Percentiles rank a stretch among this genome's conserved stretches.
Evolutionary conservation across 257 asterid genomes (phyloP).

Genomic region (Solanum paucissectum): DNA sequence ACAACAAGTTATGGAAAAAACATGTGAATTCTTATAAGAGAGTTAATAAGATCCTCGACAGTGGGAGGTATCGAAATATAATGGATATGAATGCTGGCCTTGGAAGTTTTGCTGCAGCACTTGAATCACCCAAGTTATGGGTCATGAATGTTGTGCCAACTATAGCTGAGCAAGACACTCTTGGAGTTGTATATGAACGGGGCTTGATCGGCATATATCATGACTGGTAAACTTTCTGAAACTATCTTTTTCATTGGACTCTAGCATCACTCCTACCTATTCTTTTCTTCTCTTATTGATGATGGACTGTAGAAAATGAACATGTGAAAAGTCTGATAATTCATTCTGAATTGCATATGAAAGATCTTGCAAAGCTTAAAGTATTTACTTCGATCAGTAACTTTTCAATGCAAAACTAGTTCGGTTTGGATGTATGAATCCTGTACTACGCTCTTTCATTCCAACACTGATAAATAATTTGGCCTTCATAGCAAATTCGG

Average conservation of each 20-base stretch:
- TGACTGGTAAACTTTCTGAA: constrained; percentile 23
- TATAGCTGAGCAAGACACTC: constrained; percentile 25
- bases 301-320: neutral
- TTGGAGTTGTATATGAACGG: constrained; percentile 32
- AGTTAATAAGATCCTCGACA: constrained; percentile 17
- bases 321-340: neutral
- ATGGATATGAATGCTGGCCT: constrained; percentile 48
- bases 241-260: neutral
- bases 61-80: constrained; percentile 27
- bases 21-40: constrained; percentile 23
- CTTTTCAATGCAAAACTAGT: neutral
- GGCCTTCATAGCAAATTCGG: neutral
- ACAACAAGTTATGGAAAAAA: constrained; percentile 26
- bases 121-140: constrained; percentile 31
- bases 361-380: neutral
- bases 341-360: neutral
- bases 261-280: neutral
- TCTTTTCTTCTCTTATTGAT: neutral
- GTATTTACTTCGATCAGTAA: neutral
- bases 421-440: neutral
- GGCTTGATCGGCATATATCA: constrained; percentile 37
- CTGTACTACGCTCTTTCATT: neutral
- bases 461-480: neutral
- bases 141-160: constrained; percentile 43
- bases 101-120: constrained; percentile 41